A percentile compares a stretch with the other conserved stretches of the same genome.
Evolutionary conservation across 2,329 filamentous ascomycete genomes (phyloP).

Genomic region (Metarhizium robertsii): DNA sequence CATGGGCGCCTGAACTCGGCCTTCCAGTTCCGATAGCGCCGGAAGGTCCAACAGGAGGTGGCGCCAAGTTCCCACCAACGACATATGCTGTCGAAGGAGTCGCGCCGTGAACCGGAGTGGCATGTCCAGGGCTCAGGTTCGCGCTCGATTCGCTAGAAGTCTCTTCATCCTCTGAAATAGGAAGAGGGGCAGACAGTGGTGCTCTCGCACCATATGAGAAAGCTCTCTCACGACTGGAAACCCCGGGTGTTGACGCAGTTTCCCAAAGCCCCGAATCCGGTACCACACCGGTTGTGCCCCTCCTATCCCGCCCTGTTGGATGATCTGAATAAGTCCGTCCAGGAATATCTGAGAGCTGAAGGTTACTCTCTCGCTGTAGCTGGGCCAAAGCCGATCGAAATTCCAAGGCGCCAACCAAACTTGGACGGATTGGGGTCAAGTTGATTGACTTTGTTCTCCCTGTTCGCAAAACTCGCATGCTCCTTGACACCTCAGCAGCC

Average conservation of each 20-base stretch:
- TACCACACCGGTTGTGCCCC: constrained; percentile 18
- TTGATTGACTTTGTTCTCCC: constrained; percentile 50
- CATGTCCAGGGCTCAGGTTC: constrained; percentile 9
- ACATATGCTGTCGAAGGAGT: constrained; percentile 20
- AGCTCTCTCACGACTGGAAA: constrained; percentile 9
- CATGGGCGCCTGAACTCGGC: background rate
- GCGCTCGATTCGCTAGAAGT: background rate
- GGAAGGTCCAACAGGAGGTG: constrained; percentile 25
- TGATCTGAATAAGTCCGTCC: constrained; percentile 43
- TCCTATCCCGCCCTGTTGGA: constrained; percentile 13
- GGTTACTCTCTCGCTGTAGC: constrained; percentile 70
- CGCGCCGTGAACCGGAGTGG: background rate
- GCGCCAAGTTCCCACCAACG: constrained; percentile 31
- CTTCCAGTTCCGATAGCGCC: constrained; percentile 2
- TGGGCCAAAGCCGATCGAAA: constrained; percentile 88
- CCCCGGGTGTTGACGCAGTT: constrained; percentile 3
- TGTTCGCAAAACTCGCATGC: constrained; percentile 79
- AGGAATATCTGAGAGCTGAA: constrained; percentile 60
- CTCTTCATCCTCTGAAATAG: background rate
- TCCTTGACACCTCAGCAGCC: constrained; percentile 77
- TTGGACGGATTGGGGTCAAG: constrained; percentile 80
- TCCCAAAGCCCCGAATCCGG: constrained; percentile 10
- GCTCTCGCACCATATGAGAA: constrained; percentile 7
- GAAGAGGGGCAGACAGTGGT: background rate
- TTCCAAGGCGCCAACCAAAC: constrained; percentile 85